phyloP scores from a whole-genome alignment of 345 rosid genomes.

The Aegle marmelos region DNA sequence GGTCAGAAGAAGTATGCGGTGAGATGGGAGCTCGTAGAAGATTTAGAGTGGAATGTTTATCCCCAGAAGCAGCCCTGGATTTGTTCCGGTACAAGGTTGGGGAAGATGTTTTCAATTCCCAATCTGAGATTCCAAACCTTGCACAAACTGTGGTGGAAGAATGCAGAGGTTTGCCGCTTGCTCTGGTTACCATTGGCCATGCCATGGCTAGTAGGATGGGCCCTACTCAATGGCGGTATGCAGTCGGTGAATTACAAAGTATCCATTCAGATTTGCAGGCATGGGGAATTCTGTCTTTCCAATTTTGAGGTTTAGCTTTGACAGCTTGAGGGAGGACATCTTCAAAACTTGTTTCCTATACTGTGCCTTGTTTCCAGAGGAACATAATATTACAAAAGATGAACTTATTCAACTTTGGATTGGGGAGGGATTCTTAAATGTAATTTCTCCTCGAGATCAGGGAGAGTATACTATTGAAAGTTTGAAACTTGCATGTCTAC shows the following conservation, averaged over 20 bases:
- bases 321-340: neutral
- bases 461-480: constrained; percentile 4
- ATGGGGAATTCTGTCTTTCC: neutral
- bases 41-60: constrained; percentile 13
- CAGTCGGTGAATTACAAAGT: neutral
- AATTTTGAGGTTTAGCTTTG: neutral
- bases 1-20: constrained; percentile 23
- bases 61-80: neutral
- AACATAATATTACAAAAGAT: neutral
- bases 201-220: constrained; percentile 18
- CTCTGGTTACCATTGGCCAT: constrained; percentile 15
- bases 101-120: neutral
- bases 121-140: constrained; percentile 4
- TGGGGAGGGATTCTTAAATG: constrained; percentile 24
- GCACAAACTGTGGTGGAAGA: constrained; percentile 14
- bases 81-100: constrained; percentile 26
- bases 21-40: constrained; percentile 22
- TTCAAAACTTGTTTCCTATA: constrained; percentile 16
- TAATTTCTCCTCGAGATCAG: neutral
- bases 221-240: neutral
- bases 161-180: constrained; percentile 27
- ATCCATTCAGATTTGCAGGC: neutral
- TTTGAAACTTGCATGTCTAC: constrained; percentile 19
- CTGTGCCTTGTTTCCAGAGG: constrained; percentile 9
- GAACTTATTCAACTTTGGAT: constrained; percentile 12